phyloP scores from a whole-genome alignment of 1,284 basidiomycete species.

The Naganishia liquefaciens region DNA sequence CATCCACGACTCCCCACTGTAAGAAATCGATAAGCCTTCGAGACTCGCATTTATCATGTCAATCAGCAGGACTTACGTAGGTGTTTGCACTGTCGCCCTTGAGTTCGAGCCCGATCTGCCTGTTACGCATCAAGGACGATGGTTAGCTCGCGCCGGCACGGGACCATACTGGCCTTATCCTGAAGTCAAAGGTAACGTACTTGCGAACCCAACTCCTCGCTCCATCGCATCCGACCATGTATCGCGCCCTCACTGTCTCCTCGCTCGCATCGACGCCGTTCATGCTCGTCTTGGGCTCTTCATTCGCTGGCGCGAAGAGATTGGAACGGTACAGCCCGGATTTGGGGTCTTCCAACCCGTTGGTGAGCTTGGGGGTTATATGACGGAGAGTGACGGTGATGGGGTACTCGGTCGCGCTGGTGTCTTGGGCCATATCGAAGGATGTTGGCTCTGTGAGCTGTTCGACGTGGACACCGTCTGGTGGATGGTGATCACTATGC shows the following conservation, averaged over 20 bases:
- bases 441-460: conserved; percentile 38
- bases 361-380: conserved; percentile 34
- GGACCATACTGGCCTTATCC: not conserved
- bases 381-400: conserved; percentile 40
- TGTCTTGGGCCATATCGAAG: conserved; percentile 35
- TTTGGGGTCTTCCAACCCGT: conserved; percentile 35
- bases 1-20: conserved; percentile 47
- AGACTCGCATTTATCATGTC: not conserved
- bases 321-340: conserved; percentile 44
- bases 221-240: conserved; percentile 31
- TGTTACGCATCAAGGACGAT: not conserved
- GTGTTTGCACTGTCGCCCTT: conserved; percentile 47
- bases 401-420: conserved; percentile 36
- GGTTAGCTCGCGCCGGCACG: not conserved
- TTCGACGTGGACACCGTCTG: conserved; percentile 41
- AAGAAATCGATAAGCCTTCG: no score
- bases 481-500: not conserved
- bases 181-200: not conserved
- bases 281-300: not conserved
- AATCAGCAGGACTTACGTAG: conserved; percentile 32
- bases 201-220: conserved; percentile 31
- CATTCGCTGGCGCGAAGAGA: conserved; percentile 34
- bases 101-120: conserved; percentile 43
- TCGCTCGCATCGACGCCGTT: conserved; percentile 44
- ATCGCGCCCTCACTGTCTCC: conserved; percentile 39